phyloP scores from a whole-genome alignment of 495 filamentous ascomycete species.

The Pyrenula massariospora region DNA sequence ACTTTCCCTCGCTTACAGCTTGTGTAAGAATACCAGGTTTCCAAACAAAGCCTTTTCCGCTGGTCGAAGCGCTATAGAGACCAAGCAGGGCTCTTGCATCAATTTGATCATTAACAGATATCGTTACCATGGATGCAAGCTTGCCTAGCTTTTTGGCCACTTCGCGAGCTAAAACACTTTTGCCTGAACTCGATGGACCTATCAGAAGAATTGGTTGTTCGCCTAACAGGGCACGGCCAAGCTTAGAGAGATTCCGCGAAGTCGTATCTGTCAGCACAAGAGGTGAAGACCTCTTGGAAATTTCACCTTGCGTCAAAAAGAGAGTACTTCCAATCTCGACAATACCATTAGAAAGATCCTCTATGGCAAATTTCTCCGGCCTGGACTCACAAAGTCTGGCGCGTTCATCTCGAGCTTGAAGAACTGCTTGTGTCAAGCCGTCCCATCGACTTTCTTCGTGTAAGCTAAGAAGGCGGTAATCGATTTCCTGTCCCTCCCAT shows the following conservation, averaged over 20 bases:
- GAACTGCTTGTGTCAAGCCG: slow-evolving; percentile 16
- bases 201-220: slow-evolving; percentile 65
- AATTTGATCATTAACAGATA: slow-evolving; percentile 94
- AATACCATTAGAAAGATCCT: slow-evolving; percentile 36
- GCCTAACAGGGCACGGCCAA: slow-evolving; percentile 53
- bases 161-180: slow-evolving; percentile 77
- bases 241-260: slow-evolving; percentile 49
- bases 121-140: slow-evolving; percentile 65
- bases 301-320: slow-evolving; percentile 49
- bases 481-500: slow-evolving; percentile 66
- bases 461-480: slow-evolving; percentile 74
- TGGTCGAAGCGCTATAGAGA: slow-evolving; percentile 75
- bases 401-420: slow-evolving; percentile 13
- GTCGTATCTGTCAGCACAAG: slow-evolving; percentile 67
- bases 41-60: slow-evolving; percentile 84
- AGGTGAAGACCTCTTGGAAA: slow-evolving; percentile 27
- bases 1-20: slow-evolving; percentile 83
- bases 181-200: slow-evolving; percentile 78
- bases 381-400: slow-evolving; percentile 4
- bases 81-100: slow-evolving; percentile 93
- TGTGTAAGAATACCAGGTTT: slow-evolving; percentile 87
- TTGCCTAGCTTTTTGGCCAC: slow-evolving; percentile 66
- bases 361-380: slow-evolving; percentile 20
- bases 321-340: slow-evolving; percentile 50
- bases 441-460: slow-evolving; percentile 56